Percentiles rank a stretch among this genome's conserved stretches.
Conservation (phyloP, 805 yeast genomes). For the Sungouiella blattae region DNA sequence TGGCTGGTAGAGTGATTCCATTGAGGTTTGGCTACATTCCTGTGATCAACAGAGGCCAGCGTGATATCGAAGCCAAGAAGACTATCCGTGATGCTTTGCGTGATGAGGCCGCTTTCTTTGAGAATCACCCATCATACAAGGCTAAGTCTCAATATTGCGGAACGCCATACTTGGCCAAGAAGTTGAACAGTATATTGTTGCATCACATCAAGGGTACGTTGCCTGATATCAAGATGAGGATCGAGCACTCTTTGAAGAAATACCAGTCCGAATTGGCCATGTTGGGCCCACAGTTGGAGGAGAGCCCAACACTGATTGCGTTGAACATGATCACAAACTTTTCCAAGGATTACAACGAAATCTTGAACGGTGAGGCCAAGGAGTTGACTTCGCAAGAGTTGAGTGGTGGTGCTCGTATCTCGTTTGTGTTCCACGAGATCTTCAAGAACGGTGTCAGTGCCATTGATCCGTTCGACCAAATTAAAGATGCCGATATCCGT, state of each 20-base stretch:
- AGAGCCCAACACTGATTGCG: slow-evolving; percentile 85
- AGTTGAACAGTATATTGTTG: slow-evolving; percentile 80
- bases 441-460: slow-evolving; percentile 89
- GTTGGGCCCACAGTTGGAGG: slow-evolving; percentile 87
- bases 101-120: slow-evolving; percentile 79
- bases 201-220: slow-evolving; percentile 66
- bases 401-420: slow-evolving; percentile 96
- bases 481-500: slow-evolving; percentile 91
- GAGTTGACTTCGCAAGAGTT: slow-evolving; percentile 86
- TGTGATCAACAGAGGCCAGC: slow-evolving; percentile 89
- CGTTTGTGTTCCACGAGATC: slow-evolving; percentile 95
- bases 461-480: slow-evolving; percentile 93
- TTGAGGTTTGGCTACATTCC: slow-evolving; percentile 95
- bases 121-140: slow-evolving; percentile 83
- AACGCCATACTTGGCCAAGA: slow-evolving; percentile 94
- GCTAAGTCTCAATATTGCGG: slow-evolving; percentile 96
- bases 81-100: slow-evolving; percentile 83
- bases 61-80: slow-evolving; percentile 85
- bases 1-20: slow-evolving; percentile 94
- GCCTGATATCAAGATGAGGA: slow-evolving; percentile 91
- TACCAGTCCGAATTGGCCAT: slow-evolving; percentile 70
- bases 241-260: slow-evolving; percentile 74
- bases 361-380: slow-evolving; percentile 87
- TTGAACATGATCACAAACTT: slow-evolving; percentile 89
- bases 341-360: slow-evolving; percentile 84